Conservation (phyloP, 2,329 filamentous ascomycete species). For the Harringtonia aguacate region DNA sequence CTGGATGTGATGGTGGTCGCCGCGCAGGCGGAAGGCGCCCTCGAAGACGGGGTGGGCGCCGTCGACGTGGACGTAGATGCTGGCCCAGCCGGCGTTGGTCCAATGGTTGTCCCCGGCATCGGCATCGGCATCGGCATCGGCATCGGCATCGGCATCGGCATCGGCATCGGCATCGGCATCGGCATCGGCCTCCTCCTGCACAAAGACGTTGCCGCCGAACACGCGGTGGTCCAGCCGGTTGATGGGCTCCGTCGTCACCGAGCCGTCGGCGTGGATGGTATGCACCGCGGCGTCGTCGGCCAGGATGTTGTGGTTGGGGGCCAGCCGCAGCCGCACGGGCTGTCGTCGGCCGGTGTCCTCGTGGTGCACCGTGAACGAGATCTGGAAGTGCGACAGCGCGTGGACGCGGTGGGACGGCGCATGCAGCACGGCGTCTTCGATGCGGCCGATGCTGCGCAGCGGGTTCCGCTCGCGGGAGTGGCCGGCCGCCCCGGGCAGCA, state of each 20-base stretch:
- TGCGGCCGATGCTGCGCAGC: conserved; percentile 58
- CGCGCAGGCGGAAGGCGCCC: conserved; percentile 72
- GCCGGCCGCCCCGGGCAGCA: conserved; percentile 29
- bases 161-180: too few species aligned
- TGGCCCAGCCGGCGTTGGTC: conserved; percentile 77
- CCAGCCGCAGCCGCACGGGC: conserved; percentile 66
- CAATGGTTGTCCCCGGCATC: conserved; percentile 45
- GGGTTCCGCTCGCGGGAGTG: conserved; percentile 68
- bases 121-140: conserved; percentile 46
- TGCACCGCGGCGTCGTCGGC: conserved; percentile 64
- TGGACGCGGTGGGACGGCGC: conserved; percentile 71
- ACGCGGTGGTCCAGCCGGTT: conserved; percentile 67
- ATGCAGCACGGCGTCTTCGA: conserved; percentile 68
- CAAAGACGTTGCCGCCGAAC: conserved; percentile 70
- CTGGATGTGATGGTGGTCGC: conserved; percentile 81
- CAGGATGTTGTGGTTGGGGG: conserved; percentile 87
- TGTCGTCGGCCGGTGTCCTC: conserved; percentile 39
- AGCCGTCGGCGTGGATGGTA: conserved; percentile 62
- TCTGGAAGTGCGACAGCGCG: conserved; percentile 71
- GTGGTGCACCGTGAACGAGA: conserved; percentile 69
- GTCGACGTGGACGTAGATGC: conserved; percentile 68
- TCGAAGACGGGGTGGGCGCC: conserved; percentile 75
- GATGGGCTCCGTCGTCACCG: conserved; percentile 57
- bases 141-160: too few species aligned
- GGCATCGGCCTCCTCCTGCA: too few species aligned